phyloP scores from a whole-genome alignment of 2,329 filamentous ascomycete genomes.

The Cyphellophora europaea region DNA sequence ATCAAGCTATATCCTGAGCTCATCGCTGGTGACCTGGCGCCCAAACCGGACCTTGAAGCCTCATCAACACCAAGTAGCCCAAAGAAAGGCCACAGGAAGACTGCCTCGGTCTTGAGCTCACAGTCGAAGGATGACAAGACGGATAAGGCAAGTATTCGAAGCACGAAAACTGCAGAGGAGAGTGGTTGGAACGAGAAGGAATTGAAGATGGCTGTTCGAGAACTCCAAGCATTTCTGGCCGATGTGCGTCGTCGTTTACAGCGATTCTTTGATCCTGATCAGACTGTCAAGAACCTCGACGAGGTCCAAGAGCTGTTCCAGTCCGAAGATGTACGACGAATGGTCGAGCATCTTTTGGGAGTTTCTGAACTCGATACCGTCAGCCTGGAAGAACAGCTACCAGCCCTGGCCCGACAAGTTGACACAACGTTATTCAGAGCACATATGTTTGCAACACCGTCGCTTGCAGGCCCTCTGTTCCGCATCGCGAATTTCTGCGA shows the following conservation, averaged over 20 bases:
- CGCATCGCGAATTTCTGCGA: constrained; percentile 97
- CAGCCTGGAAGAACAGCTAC: constrained; percentile 62
- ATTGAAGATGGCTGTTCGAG: constrained; percentile 68
- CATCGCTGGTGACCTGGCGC: constrained; percentile 68
- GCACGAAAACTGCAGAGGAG: constrained; percentile 11
- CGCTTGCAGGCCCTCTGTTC: constrained; percentile 79
- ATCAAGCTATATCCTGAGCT: constrained; percentile 72
- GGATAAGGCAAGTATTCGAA: constrained; percentile 12
- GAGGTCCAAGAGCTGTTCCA: constrained; percentile 22
- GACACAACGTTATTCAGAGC: constrained; percentile 91
- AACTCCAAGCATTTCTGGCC: constrained; percentile 79
- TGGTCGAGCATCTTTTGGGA: constrained; percentile 36
- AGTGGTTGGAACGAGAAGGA: constrained; percentile 57
- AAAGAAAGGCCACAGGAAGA: constrained; percentile 6
- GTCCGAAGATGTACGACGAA: constrained; percentile 31
- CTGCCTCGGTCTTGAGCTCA: constrained; percentile 6
- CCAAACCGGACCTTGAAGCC: constrained; percentile 21
- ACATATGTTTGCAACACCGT: constrained; percentile 86
- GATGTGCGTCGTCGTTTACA: constrained; percentile 64
- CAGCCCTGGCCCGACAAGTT: constrained; percentile 70
- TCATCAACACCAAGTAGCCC: constrained; percentile 1
- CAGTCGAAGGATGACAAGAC: constrained; percentile 9
- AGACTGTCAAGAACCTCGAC: constrained; percentile 32
- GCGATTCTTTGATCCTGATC: constrained; percentile 50
- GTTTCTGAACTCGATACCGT: constrained; percentile 41